A percentile compares a stretch with the other conserved stretches of the same genome.
Conservation (phyloP, 2,329 filamentous ascomycete genomes). For the Thielaviopsis punctulata region DNA sequence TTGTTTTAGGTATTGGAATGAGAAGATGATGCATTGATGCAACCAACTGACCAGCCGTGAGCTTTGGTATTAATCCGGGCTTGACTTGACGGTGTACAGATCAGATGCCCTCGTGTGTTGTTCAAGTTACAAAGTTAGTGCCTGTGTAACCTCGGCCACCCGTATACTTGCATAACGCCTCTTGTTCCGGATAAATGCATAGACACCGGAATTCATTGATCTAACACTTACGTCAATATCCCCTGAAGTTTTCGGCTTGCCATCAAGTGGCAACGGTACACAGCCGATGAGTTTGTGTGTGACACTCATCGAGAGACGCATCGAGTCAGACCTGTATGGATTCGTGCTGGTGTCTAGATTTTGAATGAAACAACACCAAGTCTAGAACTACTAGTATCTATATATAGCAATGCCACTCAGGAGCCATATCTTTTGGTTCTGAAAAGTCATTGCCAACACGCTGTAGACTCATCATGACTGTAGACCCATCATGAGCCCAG, state of each 20-base stretch:
- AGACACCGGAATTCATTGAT: background rate
- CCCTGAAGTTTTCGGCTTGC: background rate
- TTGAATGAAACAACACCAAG: background rate
- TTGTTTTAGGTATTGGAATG: conserved; percentile 10
- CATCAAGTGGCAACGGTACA: background rate
- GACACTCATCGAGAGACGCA: background rate
- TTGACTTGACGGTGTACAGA: background rate
- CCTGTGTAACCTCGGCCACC: background rate
- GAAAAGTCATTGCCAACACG: no score
- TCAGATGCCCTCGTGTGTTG: background rate
- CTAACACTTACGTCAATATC: background rate
- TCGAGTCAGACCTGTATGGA: background rate
- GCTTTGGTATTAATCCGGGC: no score
- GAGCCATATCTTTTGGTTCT: no score
- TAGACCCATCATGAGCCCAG: background rate
- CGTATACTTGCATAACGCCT: background rate
- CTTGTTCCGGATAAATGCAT: background rate
- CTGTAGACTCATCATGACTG: no score
- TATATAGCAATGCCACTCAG: background rate
- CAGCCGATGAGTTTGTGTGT: background rate
- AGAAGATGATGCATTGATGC: conserved; percentile 10
- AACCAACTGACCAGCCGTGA: no score
- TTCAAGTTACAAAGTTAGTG: background rate
- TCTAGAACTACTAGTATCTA: no score
- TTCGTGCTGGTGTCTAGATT: background rate